A percentile compares a stretch with the other conserved stretches of the same genome.
phyloP scores from a whole-genome alignment of 352 stramenopile genomes.

The Phytopythium delawarense region DNA sequence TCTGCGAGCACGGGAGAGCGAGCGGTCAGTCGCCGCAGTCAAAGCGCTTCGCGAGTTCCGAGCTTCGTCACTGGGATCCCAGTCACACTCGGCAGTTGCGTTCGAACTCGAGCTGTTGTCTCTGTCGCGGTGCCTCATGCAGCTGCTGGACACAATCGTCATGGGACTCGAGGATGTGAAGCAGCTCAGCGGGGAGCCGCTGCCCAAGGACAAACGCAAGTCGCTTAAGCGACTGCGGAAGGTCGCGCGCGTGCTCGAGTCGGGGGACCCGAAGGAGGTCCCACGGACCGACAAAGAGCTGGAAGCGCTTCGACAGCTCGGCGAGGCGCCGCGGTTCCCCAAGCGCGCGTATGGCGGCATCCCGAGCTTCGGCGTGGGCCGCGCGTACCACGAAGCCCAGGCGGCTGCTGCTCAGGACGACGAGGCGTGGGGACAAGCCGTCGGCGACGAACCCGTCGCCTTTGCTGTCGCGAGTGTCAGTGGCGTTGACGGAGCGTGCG shows the following conservation, averaged over 20 bases:
- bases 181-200: conserved; percentile 34
- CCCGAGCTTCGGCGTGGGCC: conserved; percentile 32
- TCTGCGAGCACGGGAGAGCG: conserved; percentile 52
- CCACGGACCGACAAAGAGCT: conserved; percentile 39
- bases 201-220: conserved; percentile 60
- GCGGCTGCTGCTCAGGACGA: conserved; percentile 12
- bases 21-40: conserved; percentile 29
- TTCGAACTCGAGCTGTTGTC: conserved; percentile 53
- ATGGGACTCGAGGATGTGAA: conserved; percentile 58
- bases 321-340: conserved; percentile 48
- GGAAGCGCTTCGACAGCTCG: conserved; percentile 34
- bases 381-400: conserved; percentile 21
- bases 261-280: conserved; percentile 50
- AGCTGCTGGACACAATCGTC: conserved; percentile 56
- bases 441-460: conserved; percentile 18
- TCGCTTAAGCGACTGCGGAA: conserved; percentile 70
- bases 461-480: conserved; percentile 12
- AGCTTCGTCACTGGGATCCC: conserved; percentile 24
- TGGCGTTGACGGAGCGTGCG: conserved; percentile 29
- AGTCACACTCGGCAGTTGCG: conserved; percentile 23
- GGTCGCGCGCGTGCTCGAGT: conserved; percentile 44
- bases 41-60: conserved; percentile 23
- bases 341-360: conserved; percentile 45
- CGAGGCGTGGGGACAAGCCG: conserved; percentile 12
- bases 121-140: conserved; percentile 33